A percentile compares a stretch with the other conserved stretches of the same genome.
phyloP scores from a whole-genome alignment of 371 early-diverging fungal genomes.

The Mortierella sp. region DNA sequence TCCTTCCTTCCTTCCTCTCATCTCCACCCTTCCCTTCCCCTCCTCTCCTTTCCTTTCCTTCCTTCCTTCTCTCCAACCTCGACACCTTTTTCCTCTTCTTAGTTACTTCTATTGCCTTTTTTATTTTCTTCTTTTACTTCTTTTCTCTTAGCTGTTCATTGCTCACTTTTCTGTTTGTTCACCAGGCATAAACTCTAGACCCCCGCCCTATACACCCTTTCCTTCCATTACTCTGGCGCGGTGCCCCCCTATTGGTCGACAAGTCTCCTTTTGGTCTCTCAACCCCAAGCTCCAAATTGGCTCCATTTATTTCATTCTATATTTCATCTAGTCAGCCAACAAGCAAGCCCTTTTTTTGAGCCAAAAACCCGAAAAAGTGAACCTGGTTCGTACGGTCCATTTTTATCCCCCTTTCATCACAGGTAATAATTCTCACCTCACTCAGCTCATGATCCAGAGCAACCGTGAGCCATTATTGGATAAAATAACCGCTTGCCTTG shows the following conservation, averaged over 20 bases:
- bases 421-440: neutral
- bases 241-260: conserved; percentile 15
- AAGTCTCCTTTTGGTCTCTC: neutral
- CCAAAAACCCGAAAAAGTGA: neutral
- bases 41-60: neutral
- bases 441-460: neutral
- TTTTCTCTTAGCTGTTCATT: too few relatives aligned
- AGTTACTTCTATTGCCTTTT: neutral
- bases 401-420: neutral
- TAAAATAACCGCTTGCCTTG: too few relatives aligned
- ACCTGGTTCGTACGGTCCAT: conserved; percentile 1
- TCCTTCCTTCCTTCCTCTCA: neutral
- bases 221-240: neutral
- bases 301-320: neutral
- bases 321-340: neutral
- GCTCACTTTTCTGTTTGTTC: neutral
- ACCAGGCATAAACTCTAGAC: neutral
- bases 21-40: neutral
- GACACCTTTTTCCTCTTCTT: neutral
- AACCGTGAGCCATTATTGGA: neutral
- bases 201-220: neutral
- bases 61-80: neutral
- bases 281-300: conserved; percentile 8
- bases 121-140: neutral
- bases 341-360: conserved; percentile 5